Conservation (phyloP, 768 basidiomycete genomes). For the Hebeloma cylindrosporum region DNA sequence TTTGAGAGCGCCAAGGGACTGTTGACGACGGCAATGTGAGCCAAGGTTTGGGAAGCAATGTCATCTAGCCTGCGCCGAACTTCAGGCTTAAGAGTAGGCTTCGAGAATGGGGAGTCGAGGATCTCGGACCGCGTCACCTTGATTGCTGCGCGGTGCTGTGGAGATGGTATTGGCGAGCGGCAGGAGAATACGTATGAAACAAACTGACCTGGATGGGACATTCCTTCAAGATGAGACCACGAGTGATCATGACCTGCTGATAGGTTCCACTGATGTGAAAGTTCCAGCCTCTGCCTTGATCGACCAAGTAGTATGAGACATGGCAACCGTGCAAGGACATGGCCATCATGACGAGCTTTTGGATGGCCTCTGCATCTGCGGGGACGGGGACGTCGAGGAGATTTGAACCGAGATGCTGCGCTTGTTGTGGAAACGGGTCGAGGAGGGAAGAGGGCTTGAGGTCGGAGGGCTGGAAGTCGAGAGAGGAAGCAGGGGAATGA, state of each 20-base stretch:
- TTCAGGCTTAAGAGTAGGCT: constrained; percentile 78
- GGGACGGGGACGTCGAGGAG: constrained; percentile 39
- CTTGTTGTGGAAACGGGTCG: constrained; percentile 42
- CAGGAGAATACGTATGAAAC: constrained; percentile 18
- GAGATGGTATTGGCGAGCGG: constrained; percentile 11
- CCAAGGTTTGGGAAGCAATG: constrained; percentile 88
- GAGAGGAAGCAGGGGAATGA: constrained; percentile 61
- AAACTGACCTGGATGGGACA: constrained; percentile 75
- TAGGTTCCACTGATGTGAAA: constrained; percentile 90
- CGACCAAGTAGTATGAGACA: constrained; percentile 73
- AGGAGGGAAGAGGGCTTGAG: constrained; percentile 44
- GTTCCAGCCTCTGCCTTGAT: constrained; percentile 78
- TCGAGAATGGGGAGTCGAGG: constrained; percentile 78
- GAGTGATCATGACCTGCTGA: constrained; percentile 88
- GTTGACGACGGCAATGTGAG: constrained; percentile 93
- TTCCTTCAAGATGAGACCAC: constrained; percentile 87
- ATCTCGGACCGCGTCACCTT: constrained; percentile 92
- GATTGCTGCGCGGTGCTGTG: constrained; percentile 80
- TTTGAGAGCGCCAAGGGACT: constrained; percentile 73
- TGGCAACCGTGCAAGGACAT: constrained; percentile 82
- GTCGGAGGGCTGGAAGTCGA: constrained; percentile 58
- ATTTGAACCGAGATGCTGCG: constrained; percentile 36
- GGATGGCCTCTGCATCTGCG: constrained; percentile 70
- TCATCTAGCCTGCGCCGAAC: constrained; percentile 88
- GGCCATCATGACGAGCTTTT: constrained; percentile 76